Base-by-base conservation (phyloP, 2,329 filamentous ascomycete genomes). In the Parastagonospora avenae region DNA sequence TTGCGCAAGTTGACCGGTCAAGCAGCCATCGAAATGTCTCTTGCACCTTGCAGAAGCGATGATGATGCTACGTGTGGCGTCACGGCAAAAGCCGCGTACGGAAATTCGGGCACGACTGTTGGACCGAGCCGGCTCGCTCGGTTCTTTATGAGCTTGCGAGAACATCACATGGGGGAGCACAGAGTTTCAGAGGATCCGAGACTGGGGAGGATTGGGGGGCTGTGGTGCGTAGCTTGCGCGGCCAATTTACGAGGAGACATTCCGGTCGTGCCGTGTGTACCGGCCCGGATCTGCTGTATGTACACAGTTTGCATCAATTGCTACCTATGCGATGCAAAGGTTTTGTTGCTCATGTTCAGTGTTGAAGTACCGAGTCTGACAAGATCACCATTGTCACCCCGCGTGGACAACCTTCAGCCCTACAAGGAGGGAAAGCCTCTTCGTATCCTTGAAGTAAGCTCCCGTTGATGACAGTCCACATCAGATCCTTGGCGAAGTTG, bases 371-470 rank as follows among this genome's bases (percentile, higher is more conserved):
- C 36, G n/a, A 16, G 29, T 53, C 46, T 50, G 46, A 44, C 42
- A n/a, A 32, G 42, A 44, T 35, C 42, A 10, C 33, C 42, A 11
- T 10, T 10, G 10, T 32, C 30, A 24, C 30, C 50, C 57, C 59
- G 51, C 51, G 59, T 58, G 57, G 58, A 50, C 35, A 37, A 29
- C 37, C 48, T 16, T 55, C 55, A 64, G 59, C 61, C 61, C 55
- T 64, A 54, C 48, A 42, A 28, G 40, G 37, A 41, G 45, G 16
- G 27, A 27, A 39, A 55, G 51, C 55, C 55, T 56, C 54, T 50
- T 61, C 54, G 53, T 57, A 51, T 53, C 51, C 14, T 49, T 24
- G 19, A 24, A 24, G 63, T 66, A 59, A 66, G 63, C 63, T 57
- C 55, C 60, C 62, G 62, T 47, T 52, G 46, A 55, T 53, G 55